Percentiles rank a stretch among this genome's conserved stretches.
phyloP scores from a whole-genome alignment of 352 stramenopile genomes.

The Lagenidium giganteum region DNA sequence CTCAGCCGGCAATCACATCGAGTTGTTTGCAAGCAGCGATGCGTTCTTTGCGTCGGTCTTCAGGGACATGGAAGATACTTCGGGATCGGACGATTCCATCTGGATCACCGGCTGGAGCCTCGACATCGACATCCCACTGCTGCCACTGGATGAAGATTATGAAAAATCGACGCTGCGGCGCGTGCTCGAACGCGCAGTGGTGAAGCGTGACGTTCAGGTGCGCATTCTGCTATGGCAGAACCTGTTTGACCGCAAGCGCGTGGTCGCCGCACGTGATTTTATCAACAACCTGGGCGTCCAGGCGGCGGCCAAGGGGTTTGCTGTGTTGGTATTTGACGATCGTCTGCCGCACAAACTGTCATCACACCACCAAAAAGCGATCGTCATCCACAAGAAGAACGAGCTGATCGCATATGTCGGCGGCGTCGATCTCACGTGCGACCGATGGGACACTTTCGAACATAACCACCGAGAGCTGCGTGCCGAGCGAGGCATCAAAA shows the following conservation, averaged over 20 bases:
- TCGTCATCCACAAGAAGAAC: conserved; percentile 5
- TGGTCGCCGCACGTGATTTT: conserved; percentile 14
- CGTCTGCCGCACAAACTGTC: conserved; percentile 6
- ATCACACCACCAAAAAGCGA: conserved; percentile 13
- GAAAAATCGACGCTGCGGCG: conserved; percentile 6
- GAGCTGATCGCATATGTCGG: conserved; percentile 42
- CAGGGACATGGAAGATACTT: conserved; percentile 14
- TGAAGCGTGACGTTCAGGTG: conserved; percentile 17
- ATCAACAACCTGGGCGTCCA: conserved; percentile 15
- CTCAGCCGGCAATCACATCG: neutral
- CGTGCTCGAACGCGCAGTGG: conserved; percentile 16
- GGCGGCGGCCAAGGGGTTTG: neutral
- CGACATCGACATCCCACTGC: neutral
- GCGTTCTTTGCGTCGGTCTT: conserved; percentile 11
- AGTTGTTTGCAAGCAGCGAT: conserved; percentile 8
- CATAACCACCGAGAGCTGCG: conserved; percentile 46
- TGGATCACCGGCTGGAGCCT: conserved; percentile 4
- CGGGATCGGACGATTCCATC: conserved; percentile 3
- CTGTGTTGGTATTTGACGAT: conserved; percentile 9
- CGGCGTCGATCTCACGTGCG: conserved; percentile 44
- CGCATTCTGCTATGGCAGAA: conserved; percentile 25
- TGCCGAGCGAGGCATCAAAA: conserved; percentile 30
- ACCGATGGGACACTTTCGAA: conserved; percentile 55
- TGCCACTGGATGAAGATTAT: neutral
- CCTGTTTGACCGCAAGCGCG: conserved; percentile 7